Evolutionary conservation across 495 filamentous ascomycete species (phyloP), one percentile per base, ranked within the genome.

Genomic region (Penicillium simplicissimum): DNA sequence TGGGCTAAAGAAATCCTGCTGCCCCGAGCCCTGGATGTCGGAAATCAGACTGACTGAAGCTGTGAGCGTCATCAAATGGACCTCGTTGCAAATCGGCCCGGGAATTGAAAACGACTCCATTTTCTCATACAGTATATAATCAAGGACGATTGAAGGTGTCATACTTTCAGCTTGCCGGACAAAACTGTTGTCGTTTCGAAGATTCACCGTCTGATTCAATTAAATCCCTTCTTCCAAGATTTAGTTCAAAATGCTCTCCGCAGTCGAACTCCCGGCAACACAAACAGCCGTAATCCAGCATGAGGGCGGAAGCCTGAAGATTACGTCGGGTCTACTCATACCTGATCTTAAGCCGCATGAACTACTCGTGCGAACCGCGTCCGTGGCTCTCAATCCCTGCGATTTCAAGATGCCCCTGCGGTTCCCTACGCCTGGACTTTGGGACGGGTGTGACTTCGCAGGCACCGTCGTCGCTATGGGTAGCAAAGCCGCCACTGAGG

Each of bases 301-400:
- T 56, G 62, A 71, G 34, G 63, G 48, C 3, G 67, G 69, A 0
- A 28, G 36, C 17, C 62, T 71, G 14, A 60, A 42, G 40, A 56
- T 64, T 9, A 70, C 67, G 0, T 55, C 52, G 15, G 64, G 49
- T 1, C 19, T 63, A 13, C 64, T 68, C 1, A 49, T 78, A 10
- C 71, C 70, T 15, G 25, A 65, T 3, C 49, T 74, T 1, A 38
- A 21, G 2, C 60, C 69, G 1, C 47, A 67, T 13, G 40, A 70
- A 25, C 58, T 77, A 19, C 56, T 79, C 1, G 65, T 79, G 8
- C 53, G 70, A 21, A 73, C 72, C 11, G 53, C 57, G 9, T 70
- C 74, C 3, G 79, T 82, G 10, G 76, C 75, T 2, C 59, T 85
- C 7, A 85, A 83, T 58, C 80, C 79, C 0, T 72, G 61, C 35